These are phyloP conservation scores for Trypethelium eluteriae DNA, from an alignment of 495 filamentous ascomycete genomes.

Conservation along the genomic window DNA sequence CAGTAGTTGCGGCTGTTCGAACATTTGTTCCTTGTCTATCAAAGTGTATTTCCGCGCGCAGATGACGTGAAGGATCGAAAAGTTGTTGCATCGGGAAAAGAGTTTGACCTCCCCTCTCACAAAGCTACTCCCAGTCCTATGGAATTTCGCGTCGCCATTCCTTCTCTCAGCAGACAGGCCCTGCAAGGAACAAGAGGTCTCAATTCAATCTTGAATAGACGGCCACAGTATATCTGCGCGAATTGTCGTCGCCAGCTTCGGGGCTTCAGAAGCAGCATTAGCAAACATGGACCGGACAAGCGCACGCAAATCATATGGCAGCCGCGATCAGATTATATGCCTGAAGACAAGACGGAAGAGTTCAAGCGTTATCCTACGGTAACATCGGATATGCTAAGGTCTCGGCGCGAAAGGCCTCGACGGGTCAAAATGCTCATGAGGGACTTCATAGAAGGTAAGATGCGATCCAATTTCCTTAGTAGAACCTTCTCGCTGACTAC, in stretches of 20 bases:
- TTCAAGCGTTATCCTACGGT: constrained; percentile 73
- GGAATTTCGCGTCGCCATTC: constrained; percentile 1
- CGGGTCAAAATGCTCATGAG: constrained; percentile 93
- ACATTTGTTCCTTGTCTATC: not conserved
- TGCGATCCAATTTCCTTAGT: not conserved
- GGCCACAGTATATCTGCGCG: not conserved
- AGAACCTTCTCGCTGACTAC: not conserved
- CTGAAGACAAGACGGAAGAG: constrained; percentile 68
- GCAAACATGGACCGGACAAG: constrained; percentile 20
- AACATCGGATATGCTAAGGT: constrained; percentile 67
- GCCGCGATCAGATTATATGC: constrained; percentile 63
- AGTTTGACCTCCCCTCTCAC: not conserved
- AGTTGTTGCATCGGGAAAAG: not conserved
- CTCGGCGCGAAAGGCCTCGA: constrained; percentile 64
- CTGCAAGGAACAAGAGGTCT: not conserved
- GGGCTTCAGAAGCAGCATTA: not conserved
- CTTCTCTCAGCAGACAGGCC: not conserved
- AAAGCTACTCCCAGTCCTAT: not conserved
- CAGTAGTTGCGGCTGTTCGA: not conserved
- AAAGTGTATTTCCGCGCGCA: not conserved
- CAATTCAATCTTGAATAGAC: not conserved
- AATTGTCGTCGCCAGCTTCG: constrained; percentile 2
- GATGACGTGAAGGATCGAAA: not conserved
- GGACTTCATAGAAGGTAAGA: constrained; percentile 89
- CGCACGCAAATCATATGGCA: constrained; percentile 61